These are phyloP conservation scores for Boletellus ananiceps DNA, from an alignment of 768 basidiomycete genomes.

Conservation along the genomic window DNA sequence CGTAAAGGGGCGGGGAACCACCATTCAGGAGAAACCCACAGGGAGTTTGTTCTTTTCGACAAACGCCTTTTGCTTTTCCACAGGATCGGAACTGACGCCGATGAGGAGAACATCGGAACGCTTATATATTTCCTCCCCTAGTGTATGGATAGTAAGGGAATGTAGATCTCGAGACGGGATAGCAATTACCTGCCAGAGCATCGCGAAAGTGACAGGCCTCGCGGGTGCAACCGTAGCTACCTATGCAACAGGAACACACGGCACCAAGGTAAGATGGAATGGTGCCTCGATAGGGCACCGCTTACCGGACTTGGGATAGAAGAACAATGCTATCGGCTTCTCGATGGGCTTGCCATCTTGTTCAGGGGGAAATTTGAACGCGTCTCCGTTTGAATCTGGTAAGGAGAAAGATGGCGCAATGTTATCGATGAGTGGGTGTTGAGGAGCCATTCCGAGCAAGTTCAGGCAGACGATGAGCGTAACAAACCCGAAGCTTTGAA, in stretches of 20 bases:
- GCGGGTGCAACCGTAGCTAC: slow-evolving; percentile 73
- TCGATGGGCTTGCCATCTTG: slow-evolving; percentile 33
- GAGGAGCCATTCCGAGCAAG: slow-evolving; percentile 36
- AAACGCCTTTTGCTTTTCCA: slow-evolving; percentile 70
- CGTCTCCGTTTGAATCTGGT: slow-evolving; percentile 56
- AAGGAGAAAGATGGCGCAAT: slow-evolving; percentile 64
- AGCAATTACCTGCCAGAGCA: slow-evolving; percentile 55
- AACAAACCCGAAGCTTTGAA: not conserved
- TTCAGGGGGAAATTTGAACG: slow-evolving; percentile 57
- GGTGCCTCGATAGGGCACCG: slow-evolving; percentile 6
- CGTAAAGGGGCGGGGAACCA: not conserved
- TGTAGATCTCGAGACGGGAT: not conserved
- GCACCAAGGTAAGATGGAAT: not conserved
- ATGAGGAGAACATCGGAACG: slow-evolving; percentile 60
- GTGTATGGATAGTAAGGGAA: not conserved
- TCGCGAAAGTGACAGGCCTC: slow-evolving; percentile 83
- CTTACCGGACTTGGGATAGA: slow-evolving; percentile 69
- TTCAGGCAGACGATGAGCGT: not conserved
- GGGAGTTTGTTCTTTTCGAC: slow-evolving; percentile 66
- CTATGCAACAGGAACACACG: slow-evolving; percentile 31
- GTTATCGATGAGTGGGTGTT: slow-evolving; percentile 53
- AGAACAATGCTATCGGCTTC: slow-evolving; percentile 68
- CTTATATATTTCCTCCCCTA: slow-evolving; percentile 65
- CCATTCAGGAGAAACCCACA: slow-evolving; percentile 34
- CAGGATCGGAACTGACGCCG: slow-evolving; percentile 69